These are phyloP conservation scores for Sclerotinia spermophila DNA, from an alignment of 2,329 filamentous ascomycete species.

Conservation along the genomic window DNA sequence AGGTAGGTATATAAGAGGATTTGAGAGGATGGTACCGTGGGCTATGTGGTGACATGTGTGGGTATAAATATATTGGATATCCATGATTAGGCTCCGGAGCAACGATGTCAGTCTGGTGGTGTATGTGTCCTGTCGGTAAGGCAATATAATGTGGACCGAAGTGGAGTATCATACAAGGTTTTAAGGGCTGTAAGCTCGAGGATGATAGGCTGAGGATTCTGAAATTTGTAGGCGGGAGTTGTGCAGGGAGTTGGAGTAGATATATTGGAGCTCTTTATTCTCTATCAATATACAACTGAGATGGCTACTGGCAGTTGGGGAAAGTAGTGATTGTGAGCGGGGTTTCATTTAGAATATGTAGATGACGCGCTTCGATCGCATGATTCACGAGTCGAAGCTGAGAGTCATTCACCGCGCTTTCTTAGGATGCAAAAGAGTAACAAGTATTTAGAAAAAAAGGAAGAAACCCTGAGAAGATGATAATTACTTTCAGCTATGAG, in stretches of 20 bases:
- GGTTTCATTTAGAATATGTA: background rate
- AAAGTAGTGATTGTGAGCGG: background rate
- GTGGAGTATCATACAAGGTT: background rate
- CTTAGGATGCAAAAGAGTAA: background rate
- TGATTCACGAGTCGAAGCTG: background rate
- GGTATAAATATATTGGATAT: slow-evolving; percentile 23
- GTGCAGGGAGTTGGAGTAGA: background rate
- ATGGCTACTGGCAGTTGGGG: background rate
- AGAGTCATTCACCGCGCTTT: background rate
- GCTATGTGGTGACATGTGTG: slow-evolving; percentile 25
- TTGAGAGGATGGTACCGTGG: slow-evolving; percentile 17
- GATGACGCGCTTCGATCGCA: background rate
- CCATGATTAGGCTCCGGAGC: slow-evolving; percentile 9
- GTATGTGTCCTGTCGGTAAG: background rate
- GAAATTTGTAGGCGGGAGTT: background rate
- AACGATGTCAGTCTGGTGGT: background rate
- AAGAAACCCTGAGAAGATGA: background rate
- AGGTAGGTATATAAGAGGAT: background rate
- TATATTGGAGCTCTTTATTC: background rate
- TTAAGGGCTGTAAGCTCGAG: background rate
- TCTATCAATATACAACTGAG: background rate
- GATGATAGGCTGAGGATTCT: background rate
- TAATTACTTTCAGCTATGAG: background rate
- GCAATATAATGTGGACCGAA: rapidly evolving
- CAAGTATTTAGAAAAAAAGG: background rate